Conservation (phyloP, 345 rosid species). For the Psidium friedrichsthalianum region DNA sequence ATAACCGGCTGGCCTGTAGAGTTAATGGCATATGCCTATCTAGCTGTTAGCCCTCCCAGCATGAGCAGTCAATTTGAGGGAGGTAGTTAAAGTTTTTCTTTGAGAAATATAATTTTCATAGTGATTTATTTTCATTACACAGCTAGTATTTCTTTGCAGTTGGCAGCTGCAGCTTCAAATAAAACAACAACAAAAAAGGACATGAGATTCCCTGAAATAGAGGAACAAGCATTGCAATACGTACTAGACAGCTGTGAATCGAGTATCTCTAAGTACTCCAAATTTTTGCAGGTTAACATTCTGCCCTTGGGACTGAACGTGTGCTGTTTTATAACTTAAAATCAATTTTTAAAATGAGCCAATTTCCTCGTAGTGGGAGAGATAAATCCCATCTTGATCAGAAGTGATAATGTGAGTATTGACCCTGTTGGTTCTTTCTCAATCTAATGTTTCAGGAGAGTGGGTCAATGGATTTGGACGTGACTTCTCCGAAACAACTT, state of each 20-base stretch:
- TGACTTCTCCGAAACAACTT: slow-evolving; percentile 87
- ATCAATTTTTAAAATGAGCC: background rate
- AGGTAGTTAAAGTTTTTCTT: slow-evolving; percentile 37
- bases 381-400: background rate
- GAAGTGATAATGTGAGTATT: background rate
- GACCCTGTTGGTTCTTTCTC: background rate
- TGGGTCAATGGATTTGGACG: slow-evolving; percentile 91
- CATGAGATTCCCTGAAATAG: slow-evolving; percentile 53
- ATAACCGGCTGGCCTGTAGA: slow-evolving; percentile 93
- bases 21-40: slow-evolving; percentile 80
- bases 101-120: background rate
- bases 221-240: slow-evolving; percentile 70
- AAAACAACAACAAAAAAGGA: slow-evolving; percentile 46
- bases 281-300: slow-evolving; percentile 67
- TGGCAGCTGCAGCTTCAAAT: slow-evolving; percentile 91
- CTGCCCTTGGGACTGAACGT: background rate
- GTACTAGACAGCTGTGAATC: slow-evolving; percentile 66
- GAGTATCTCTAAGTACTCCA: slow-evolving; percentile 80
- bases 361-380: background rate
- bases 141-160: slow-evolving; percentile 27
- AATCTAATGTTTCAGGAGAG: slow-evolving; percentile 40
- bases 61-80: slow-evolving; percentile 65
- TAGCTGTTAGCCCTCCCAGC: slow-evolving; percentile 79
- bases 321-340: background rate
- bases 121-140: background rate